Evolutionary conservation across 179 eudicot species (phyloP).

Genomic region (Spergularia azorica): DNA sequence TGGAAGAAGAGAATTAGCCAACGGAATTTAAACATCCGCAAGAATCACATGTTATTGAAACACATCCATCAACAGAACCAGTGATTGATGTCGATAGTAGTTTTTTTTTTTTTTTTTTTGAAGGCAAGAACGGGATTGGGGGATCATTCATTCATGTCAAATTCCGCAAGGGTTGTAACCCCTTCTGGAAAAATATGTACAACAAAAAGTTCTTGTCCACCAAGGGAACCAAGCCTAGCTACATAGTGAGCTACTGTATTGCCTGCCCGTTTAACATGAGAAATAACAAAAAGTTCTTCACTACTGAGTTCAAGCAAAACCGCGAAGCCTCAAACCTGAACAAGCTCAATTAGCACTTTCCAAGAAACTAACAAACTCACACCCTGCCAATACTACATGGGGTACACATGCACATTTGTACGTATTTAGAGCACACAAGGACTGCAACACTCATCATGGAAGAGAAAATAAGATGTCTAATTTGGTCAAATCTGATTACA

Average conservation of each 20-base stretch:
- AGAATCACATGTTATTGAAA: neutral
- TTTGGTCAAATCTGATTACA: neutral
- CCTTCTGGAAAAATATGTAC: too few species aligned
- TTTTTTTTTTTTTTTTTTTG: too few species aligned
- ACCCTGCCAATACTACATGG: neutral
- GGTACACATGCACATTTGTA: neutral
- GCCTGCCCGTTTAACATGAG: too few species aligned
- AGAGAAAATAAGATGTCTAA: neutral
- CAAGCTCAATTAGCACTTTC: neutral
- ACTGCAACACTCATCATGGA: neutral
- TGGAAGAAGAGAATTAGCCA: neutral
- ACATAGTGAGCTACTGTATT: too few species aligned
- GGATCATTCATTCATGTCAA: too few species aligned
- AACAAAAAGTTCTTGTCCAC: too few species aligned
- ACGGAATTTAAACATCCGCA: slow-evolving; percentile 5
- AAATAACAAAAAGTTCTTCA: too few species aligned
- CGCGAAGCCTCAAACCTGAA: neutral
- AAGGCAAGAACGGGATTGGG: too few species aligned
- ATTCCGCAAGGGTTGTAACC: too few species aligned
- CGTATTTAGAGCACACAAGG: neutral
- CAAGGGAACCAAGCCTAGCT: too few species aligned
- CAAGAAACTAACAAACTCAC: neutral
- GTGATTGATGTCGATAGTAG: neutral
- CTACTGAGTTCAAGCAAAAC: neutral
- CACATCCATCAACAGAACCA: neutral